phyloP scores from a whole-genome alignment of 108 stramenopile genomes.

The Nitzschia sp. region DNA sequence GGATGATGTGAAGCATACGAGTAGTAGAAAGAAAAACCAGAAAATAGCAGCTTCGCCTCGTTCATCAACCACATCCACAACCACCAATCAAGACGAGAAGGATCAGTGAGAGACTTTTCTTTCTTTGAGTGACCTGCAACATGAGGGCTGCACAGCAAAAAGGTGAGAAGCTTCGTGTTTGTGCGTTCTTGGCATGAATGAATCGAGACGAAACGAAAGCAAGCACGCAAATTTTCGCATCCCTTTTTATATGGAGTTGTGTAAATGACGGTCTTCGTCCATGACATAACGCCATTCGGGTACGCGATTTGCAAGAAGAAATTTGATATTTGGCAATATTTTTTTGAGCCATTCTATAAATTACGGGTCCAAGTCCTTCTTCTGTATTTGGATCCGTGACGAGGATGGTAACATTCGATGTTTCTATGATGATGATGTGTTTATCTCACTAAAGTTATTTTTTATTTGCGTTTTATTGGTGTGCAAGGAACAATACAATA shows the following conservation, averaged over 20 bases:
- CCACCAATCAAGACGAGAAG: no score
- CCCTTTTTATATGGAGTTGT: background rate
- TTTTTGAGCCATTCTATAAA: slow-evolving; percentile 19
- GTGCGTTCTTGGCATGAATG: background rate
- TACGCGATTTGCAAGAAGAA: slow-evolving; percentile 12
- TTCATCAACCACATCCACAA: no score
- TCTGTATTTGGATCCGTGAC: slow-evolving; percentile 5
- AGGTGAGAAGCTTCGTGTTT: background rate
- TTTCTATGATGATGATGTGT: no score
- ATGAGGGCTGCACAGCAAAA: no score
- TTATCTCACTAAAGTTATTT: no score
- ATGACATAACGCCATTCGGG: background rate
- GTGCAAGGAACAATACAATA: no score
- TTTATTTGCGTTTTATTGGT: no score
- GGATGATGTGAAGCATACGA: background rate
- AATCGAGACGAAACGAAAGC: background rate
- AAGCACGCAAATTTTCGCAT: background rate
- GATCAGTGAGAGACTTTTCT: no score
- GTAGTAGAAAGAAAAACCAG: background rate
- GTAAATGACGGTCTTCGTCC: slow-evolving; percentile 19
- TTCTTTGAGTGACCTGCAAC: no score
- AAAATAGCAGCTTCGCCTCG: no score
- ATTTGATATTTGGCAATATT: slow-evolving; percentile 25
- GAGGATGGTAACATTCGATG: slow-evolving; percentile 21
- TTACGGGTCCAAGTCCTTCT: background rate